Base-by-base conservation (phyloP, 140 eudicot species). In the Bidens hawaiensis region DNA sequence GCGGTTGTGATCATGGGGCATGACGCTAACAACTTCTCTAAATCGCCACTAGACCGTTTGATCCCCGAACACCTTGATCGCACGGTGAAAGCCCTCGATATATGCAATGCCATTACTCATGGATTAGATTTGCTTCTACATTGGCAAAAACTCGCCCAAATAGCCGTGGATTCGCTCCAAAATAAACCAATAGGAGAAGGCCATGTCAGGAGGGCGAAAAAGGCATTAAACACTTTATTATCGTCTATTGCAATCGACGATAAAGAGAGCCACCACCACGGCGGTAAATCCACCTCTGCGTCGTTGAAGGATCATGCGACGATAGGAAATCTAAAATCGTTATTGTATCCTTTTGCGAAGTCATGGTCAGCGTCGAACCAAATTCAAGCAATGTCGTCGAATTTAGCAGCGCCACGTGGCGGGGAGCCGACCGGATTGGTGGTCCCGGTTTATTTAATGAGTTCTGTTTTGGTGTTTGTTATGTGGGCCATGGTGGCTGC, bases 401-500 rank as follows among this genome's bases (percentile, higher is more conserved):
- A 85, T 70, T 75, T 93, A 13, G 75, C 68, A 10, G 75, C 85
- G 56, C 99, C 99, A 30, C 95, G 95, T 31, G 95, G 89, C n/a
- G 84, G 78, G 0, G 99, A 93, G 66, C 75, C 88, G 0, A 81
- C 81, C 0, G 87, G 95, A 2, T 53, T 88, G 38, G 93, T 81
- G 2, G 23, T 77, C 15, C 88, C 93, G 7, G 82, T 93, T 15
- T 82, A 84, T 41, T 48, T 85, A 0, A 88, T 85, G 93, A 85
- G 91, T 47, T 62, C 82, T 0, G 65, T 88, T 13, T 42, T 93
- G 30, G 85, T 81, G 0, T 82, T 93, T 17, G 85, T 79, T 15
- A 82, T 79, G 96, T 93, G 96, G 99, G 79, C 78, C 0, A 60
- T 93, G 64, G 99, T 93, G 67, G 91, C 99, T 0, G 99, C 96